phyloP scores from a whole-genome alignment of 2,329 filamentous ascomycete species.

The Fusarium continuum region DNA sequence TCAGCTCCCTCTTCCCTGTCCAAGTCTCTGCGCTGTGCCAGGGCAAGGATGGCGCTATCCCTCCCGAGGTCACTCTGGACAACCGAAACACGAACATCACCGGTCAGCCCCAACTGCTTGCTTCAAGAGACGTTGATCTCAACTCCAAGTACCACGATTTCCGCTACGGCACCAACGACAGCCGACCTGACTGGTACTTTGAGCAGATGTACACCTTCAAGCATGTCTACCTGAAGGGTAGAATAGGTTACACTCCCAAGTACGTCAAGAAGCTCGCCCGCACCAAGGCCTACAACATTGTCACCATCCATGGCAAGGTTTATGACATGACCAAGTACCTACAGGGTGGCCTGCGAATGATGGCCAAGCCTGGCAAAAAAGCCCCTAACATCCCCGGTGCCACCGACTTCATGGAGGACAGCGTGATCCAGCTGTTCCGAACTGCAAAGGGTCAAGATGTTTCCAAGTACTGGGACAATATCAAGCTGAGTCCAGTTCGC shows the following conservation, averaged over 20 bases:
- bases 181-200: conserved; percentile 88
- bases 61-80: conserved; percentile 81
- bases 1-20: conserved; percentile 89
- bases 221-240: conserved; percentile 83
- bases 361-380: conserved; percentile 63
- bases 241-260: conserved; percentile 80
- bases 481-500: conserved; percentile 65
- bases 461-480: conserved; percentile 80
- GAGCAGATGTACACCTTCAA: conserved; percentile 86
- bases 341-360: conserved; percentile 74
- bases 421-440: conserved; percentile 80
- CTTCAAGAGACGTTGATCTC: conserved; percentile 63
- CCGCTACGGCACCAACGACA: conserved; percentile 82
- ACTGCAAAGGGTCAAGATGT: conserved; percentile 80
- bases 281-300: conserved; percentile 73
- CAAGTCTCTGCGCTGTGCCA: conserved; percentile 93
- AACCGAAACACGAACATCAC: conserved; percentile 82
- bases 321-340: conserved; percentile 92
- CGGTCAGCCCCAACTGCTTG: conserved; percentile 71
- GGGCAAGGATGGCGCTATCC: conserved; percentile 71
- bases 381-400: conserved; percentile 60
- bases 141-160: conserved; percentile 94
- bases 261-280: conserved; percentile 78
- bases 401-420: conserved; percentile 81
- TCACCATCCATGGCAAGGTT: conserved; percentile 79